A percentile compares a stretch with the other conserved stretches of the same genome.
phyloP scores from a whole-genome alignment of 148 eudicot species.

The Arctostaphylos glauca region DNA sequence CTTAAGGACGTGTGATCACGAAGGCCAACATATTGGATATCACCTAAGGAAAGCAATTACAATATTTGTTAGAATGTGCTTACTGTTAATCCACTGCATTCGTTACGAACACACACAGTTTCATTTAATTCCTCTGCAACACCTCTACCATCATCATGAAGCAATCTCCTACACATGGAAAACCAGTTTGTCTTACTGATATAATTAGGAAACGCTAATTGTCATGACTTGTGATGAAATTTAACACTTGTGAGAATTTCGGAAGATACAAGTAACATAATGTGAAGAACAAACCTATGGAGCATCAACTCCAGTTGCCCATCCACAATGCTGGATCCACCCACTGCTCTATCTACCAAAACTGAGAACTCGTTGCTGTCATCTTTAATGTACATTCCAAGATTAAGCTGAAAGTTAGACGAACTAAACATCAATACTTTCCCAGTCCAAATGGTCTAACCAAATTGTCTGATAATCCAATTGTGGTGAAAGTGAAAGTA shows the following conservation, averaged over 20 bases:
- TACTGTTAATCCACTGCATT: conserved; percentile 76
- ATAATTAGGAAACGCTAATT: background rate
- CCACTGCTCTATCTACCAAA: conserved; percentile 92
- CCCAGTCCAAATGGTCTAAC: background rate
- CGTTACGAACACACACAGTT: conserved; percentile 58
- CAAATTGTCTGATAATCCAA: background rate
- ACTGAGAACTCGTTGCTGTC: conserved; percentile 65
- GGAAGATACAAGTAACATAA: background rate
- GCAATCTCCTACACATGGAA: conserved; percentile 65
- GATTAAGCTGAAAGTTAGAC: conserved; percentile 63
- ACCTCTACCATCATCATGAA: conserved; percentile 84
- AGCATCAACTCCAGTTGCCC: conserved; percentile 97
- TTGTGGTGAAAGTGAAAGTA: background rate
- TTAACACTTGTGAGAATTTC: background rate
- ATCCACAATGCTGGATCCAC: conserved; percentile 87
- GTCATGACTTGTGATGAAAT: background rate
- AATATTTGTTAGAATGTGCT: conserved; percentile 17
- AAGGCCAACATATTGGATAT: background rate
- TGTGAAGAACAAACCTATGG: conserved; percentile 55
- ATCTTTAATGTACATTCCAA: conserved; percentile 83
- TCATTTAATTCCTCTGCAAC: conserved; percentile 87
- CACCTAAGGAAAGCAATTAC: background rate
- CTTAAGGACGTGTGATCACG: background rate
- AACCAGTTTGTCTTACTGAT: conserved; percentile 2
- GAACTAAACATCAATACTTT: background rate